Evolutionary conservation across 2,329 filamentous ascomycete genomes (phyloP).

Genomic region (Elsinoe australis): DNA sequence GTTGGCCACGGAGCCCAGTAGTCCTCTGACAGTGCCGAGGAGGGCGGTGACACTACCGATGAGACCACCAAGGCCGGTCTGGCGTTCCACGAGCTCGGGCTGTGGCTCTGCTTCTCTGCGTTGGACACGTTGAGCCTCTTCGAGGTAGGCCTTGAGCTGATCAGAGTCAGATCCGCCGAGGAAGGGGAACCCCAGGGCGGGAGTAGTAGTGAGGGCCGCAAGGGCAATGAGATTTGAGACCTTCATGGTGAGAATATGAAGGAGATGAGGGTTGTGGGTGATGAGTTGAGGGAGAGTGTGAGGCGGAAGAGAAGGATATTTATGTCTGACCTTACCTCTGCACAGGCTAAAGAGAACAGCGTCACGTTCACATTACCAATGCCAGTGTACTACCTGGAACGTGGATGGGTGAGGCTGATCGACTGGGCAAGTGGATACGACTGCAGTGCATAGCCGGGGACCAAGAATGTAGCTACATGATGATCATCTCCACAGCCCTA

Average conservation of each 20-base stretch:
- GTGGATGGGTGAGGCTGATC: too few relatives aligned
- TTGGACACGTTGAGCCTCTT: background rate
- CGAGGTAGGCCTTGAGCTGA: background rate
- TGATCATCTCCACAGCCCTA: too few relatives aligned
- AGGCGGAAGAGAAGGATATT: background rate
- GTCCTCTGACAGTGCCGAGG: conserved; percentile 17
- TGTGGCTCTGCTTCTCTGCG: background rate
- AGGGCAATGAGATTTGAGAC: background rate
- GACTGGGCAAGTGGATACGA: too few relatives aligned
- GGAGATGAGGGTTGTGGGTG: background rate
- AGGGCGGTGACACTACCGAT: background rate
- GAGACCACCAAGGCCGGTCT: background rate
- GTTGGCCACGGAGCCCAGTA: conserved; percentile 24
- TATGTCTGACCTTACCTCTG: too few relatives aligned
- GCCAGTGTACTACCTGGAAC: too few relatives aligned
- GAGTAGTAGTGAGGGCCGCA: background rate
- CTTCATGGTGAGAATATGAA: background rate
- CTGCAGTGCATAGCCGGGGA: too few relatives aligned
- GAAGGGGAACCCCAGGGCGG: background rate
- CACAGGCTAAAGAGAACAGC: too few relatives aligned
- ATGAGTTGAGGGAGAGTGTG: background rate
- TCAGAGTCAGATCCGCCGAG: background rate
- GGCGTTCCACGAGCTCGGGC: background rate
- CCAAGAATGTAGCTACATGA: too few relatives aligned
- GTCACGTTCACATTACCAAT: too few relatives aligned